Evolutionary conservation across 805 yeast species (phyloP).

Genomic region (Ogataea chonburiensis): DNA sequence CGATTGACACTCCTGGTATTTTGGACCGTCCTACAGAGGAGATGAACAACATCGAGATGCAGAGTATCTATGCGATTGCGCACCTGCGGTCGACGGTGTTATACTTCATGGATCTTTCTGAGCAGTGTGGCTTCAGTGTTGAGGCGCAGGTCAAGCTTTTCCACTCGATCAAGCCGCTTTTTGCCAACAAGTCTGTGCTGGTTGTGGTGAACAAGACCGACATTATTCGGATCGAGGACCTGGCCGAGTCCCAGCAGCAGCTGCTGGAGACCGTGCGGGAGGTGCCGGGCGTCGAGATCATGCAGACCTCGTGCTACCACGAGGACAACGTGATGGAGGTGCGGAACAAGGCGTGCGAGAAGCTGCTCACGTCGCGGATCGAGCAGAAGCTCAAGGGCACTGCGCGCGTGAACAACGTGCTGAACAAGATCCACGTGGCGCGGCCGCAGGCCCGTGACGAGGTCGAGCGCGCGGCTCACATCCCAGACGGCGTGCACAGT

Average conservation of each 20-base stretch:
- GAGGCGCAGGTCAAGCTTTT: constrained; percentile 97
- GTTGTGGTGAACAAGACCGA: constrained; percentile 96
- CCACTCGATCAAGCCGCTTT: constrained; percentile 95
- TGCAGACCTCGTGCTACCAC: constrained; percentile 90
- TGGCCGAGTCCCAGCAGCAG: constrained; percentile 71
- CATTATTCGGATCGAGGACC: constrained; percentile 80
- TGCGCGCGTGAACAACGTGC: constrained; percentile 80
- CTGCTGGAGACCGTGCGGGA: constrained; percentile 63
- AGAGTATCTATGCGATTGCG: constrained; percentile 97
- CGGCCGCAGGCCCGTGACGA: constrained; percentile 89
- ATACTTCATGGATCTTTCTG: constrained; percentile 97
- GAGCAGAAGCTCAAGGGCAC: constrained; percentile 95
- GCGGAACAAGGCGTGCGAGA: constrained; percentile 96
- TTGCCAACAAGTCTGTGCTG: constrained; percentile 94
- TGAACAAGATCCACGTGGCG: constrained; percentile 95
- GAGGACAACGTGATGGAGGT: constrained; percentile 95
- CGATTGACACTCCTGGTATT: constrained; percentile 99
- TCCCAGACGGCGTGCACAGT: constrained; percentile 71
- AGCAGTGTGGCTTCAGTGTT: constrained; percentile 97
- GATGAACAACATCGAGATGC: constrained; percentile 99
- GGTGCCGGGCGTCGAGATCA: constrained; percentile 82
- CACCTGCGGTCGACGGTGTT: constrained; percentile 95
- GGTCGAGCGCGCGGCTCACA: constrained; percentile 69
- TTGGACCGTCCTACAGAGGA: constrained; percentile 98
- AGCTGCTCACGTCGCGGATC: constrained; percentile 89